Percentiles rank a stretch among this genome's conserved stretches.
Conservation (phyloP, 352 stramenopile genomes). For the Pythium coloratum region DNA sequence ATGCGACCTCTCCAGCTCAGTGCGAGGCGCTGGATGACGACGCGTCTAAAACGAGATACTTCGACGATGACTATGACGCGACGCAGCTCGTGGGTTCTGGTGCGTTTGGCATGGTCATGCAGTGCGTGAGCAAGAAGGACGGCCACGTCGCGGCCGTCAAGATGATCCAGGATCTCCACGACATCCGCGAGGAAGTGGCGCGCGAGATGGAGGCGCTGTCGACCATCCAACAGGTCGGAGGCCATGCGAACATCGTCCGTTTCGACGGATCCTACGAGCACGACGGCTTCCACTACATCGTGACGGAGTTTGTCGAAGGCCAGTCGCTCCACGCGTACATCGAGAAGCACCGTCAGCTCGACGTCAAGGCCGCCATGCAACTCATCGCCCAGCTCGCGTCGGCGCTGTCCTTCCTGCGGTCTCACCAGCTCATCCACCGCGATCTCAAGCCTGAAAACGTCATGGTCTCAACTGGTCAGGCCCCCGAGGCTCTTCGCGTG, state of each 20-base stretch:
- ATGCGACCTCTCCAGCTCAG: neutral
- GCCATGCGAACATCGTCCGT: slow-evolving; percentile 62
- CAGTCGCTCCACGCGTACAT: slow-evolving; percentile 75
- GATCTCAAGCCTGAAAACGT: slow-evolving; percentile 91
- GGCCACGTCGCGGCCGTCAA: slow-evolving; percentile 70
- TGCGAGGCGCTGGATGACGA: slow-evolving; percentile 12
- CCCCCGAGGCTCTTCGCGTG: slow-evolving; percentile 32
- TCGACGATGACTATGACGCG: slow-evolving; percentile 69
- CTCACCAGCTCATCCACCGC: slow-evolving; percentile 70
- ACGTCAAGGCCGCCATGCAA: slow-evolving; percentile 44
- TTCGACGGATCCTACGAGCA: slow-evolving; percentile 68
- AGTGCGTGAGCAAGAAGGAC: slow-evolving; percentile 69
- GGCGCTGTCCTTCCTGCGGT: slow-evolving; percentile 64
- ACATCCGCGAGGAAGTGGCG: slow-evolving; percentile 53
- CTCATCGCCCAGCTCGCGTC: slow-evolving; percentile 64
- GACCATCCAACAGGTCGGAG: slow-evolving; percentile 51
- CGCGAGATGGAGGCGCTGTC: slow-evolving; percentile 60
- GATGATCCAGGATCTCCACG: slow-evolving; percentile 66
- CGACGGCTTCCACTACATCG: slow-evolving; percentile 83
- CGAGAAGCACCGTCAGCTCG: slow-evolving; percentile 47
- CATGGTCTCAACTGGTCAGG: slow-evolving; percentile 43
- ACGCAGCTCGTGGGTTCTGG: slow-evolving; percentile 64
- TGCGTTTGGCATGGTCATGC: slow-evolving; percentile 83
- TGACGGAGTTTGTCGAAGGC: slow-evolving; percentile 72
- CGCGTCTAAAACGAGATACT: slow-evolving; percentile 19